Percentiles rank a stretch among this genome's conserved stretches.
phyloP scores from a whole-genome alignment of 2,329 filamentous ascomycete genomes.

The Penicillium sp. region DNA sequence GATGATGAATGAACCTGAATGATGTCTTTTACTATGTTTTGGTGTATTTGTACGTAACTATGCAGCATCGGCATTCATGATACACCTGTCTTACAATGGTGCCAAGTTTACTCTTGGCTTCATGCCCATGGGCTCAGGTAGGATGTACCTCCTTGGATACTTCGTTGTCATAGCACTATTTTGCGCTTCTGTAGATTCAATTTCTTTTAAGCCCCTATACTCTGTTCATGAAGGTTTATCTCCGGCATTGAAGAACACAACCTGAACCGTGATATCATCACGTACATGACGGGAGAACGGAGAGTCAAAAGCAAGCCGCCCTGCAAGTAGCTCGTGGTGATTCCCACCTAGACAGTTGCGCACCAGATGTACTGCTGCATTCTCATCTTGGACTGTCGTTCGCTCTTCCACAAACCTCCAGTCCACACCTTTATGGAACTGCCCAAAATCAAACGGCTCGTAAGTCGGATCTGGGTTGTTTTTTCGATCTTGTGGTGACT shows the following conservation, averaged over 20 bases:
- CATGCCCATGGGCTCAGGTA: too few relatives aligned
- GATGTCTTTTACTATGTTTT: conserved; percentile 6
- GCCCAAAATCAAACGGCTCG: conserved; percentile 24
- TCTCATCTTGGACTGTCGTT: conserved; percentile 54
- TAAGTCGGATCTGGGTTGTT: conserved; percentile 26
- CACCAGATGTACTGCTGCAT: conserved; percentile 54
- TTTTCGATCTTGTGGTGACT: conserved; percentile 27
- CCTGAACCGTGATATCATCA: conserved; percentile 56
- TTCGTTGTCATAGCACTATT: too few relatives aligned
- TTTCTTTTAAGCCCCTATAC: too few relatives aligned
- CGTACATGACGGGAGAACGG: conserved; percentile 41
- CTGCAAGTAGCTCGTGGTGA: conserved; percentile 35
- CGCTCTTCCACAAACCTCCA: conserved; percentile 44
- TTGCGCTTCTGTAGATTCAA: too few relatives aligned
- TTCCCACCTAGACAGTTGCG: conserved; percentile 57
- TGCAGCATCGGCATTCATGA: neutral
- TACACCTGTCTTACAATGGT: too few relatives aligned
- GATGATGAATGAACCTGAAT: conserved; percentile 69
- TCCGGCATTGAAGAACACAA: conserved; percentile 40
- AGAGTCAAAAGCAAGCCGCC: conserved; percentile 27
- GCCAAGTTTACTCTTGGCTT: too few relatives aligned
- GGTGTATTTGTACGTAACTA: conserved; percentile 10
- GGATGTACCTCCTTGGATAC: too few relatives aligned
- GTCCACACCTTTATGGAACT: conserved; percentile 16
- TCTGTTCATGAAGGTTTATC: neutral